A percentile compares a stretch with the other conserved stretches of the same genome.
Evolutionary conservation across 129 eudicot genomes (phyloP).

Genomic region (Pulicaria dysenterica): DNA sequence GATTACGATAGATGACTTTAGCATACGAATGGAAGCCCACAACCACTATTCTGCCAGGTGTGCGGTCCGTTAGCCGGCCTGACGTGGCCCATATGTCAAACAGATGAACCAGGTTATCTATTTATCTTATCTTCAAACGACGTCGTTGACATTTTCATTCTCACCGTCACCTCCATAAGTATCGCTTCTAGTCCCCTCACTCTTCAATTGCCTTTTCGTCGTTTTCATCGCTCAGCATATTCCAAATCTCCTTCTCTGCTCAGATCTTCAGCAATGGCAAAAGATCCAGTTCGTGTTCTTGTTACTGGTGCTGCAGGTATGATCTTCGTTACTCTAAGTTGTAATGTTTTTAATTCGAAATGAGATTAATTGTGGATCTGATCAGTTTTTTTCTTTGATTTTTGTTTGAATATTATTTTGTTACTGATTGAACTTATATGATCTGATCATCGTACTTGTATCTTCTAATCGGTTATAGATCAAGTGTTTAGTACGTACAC

Average conservation of each 20-base stretch:
- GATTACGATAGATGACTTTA: not conserved
- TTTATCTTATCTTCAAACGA: conserved; percentile 9
- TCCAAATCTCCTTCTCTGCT: not conserved
- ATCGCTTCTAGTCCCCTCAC: conserved; percentile 12
- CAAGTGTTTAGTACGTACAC: not conserved
- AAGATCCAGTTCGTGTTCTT: conserved; percentile 83
- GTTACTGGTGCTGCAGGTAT: conserved; percentile 97
- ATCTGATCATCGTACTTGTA: conserved; percentile 17
- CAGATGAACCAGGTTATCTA: conserved; percentile 10
- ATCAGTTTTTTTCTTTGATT: not conserved
- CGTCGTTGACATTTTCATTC: conserved; percentile 23
- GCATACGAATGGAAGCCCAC: conserved; percentile 17
- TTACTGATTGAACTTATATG: conserved; percentile 7
- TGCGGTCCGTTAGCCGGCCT: conserved; percentile 30
- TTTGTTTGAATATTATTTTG: not conserved
- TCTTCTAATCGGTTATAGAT: not conserved
- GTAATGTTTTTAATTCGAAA: not conserved
- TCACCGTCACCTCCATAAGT: conserved; percentile 32
- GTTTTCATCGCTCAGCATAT: conserved; percentile 24
- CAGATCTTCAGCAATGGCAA: conserved; percentile 59
- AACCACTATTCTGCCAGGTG: conserved; percentile 27
- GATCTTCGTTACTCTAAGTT: not conserved
- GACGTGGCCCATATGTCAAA: conserved; percentile 36
- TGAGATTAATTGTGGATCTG: conserved; percentile 22
- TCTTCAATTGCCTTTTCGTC: conserved; percentile 21